Base-by-base conservation (phyloP, 2,329 filamentous ascomycete species). In the Sphaerulina vaccinii region DNA sequence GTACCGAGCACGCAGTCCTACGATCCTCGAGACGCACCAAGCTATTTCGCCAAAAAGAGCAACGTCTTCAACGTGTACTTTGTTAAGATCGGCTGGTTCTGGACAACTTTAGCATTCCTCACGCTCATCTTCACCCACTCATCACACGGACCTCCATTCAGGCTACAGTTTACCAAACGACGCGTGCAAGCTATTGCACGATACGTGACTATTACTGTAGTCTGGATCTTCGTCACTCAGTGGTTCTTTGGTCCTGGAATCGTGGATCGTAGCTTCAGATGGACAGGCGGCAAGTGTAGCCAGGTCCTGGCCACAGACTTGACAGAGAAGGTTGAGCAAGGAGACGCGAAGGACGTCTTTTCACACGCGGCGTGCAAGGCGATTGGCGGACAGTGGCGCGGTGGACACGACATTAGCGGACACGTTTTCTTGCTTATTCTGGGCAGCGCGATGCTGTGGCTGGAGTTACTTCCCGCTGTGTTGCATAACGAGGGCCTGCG, bases 371-470 rank as follows among this genome's bases (percentile, higher is more conserved):
- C 89, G 37, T 99, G 93, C 68, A 93, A 89, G 73, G 78, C 85
- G 3, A 82, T 84, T 0, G 92, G 92, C 5, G 92, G 93, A 0
- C 75, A 78, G 49, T 99, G 93, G 93, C 82, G 77, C 52, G 93
- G 93, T n/a, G 93, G 93, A 0, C 90, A 97, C 71, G 93, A 99
- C 71, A 92, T 99, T 62, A 93, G 87, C 55, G 93, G 93, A 0
- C 93, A 97, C 71, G 90, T 96, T 3, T 96, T 99, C 66, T 74
- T 99, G 73, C 79, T 99, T 42, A 90, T 95, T 5, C 75, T 96
- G 36, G 88, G 89, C 3, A 92, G 86, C 51, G 83, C 83, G 41
- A 88, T 96, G 65, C 74, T 97, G 46, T 79, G 87, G 70, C 84
- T 95, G 64, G 93, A 97, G 74, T 79, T 90, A 64, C 45, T 95